These are phyloP conservation scores for Glycine latifolia DNA, from an alignment of 306 rosid genomes.

Conservation along the genomic window DNA sequence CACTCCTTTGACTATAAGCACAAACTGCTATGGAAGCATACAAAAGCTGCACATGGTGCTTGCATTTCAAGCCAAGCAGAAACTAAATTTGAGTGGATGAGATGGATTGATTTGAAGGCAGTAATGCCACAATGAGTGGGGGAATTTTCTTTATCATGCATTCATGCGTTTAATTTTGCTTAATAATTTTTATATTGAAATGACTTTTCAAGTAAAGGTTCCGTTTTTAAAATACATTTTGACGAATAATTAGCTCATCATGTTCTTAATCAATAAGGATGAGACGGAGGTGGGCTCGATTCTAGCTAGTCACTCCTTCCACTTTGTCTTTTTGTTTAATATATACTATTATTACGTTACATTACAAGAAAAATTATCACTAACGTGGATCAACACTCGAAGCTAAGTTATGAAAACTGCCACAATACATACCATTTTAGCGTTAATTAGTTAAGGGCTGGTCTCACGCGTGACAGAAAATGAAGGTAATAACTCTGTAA, in stretches of 20 bases:
- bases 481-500: no score
- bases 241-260: neutral
- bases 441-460: neutral
- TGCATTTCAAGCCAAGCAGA: slow-evolving; percentile 30
- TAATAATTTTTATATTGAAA: neutral
- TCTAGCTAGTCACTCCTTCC: neutral
- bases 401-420: no score
- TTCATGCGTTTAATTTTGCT: neutral
- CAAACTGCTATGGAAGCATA: slow-evolving; percentile 45
- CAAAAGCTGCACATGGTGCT: slow-evolving; percentile 46
- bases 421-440: no score
- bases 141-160: neutral
- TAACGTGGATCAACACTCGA: no score
- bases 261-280: neutral
- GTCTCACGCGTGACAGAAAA: no score
- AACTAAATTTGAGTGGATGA: neutral
- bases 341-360: no score
- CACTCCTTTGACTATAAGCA: slow-evolving; percentile 58
- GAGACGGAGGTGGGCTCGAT: neutral
- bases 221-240: neutral
- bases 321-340: neutral
- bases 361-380: neutral
- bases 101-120: neutral
- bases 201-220: neutral
- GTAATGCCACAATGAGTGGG: neutral